Percentiles rank a stretch among this genome's conserved stretches.
These are phyloP conservation scores for Sphaerulina populicola DNA, from an alignment of 2,329 filamentous ascomycete species.

Conservation along the genomic window DNA sequence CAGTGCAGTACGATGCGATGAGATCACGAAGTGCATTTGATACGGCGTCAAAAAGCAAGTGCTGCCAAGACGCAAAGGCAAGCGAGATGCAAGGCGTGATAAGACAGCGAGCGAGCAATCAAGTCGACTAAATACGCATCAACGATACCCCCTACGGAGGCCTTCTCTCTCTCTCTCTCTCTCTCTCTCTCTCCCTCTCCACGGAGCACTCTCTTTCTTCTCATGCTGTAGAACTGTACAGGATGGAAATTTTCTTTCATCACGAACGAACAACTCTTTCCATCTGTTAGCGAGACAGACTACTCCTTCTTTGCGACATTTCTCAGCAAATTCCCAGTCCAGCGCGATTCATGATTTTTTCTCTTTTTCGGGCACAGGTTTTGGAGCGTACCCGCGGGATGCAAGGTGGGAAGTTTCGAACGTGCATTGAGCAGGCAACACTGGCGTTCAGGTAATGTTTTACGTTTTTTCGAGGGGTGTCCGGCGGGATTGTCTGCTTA, in stretches of 20 bases:
- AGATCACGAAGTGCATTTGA: conserved; percentile 16
- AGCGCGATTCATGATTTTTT: no score
- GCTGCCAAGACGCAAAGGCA: conserved; percentile 11
- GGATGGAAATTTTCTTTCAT: neutral
- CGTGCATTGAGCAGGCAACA: no score
- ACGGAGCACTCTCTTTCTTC: neutral
- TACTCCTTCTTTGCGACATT: no score
- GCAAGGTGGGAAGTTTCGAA: no score
- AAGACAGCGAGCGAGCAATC: neutral
- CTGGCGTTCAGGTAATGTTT: no score
- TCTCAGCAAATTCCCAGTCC: no score
- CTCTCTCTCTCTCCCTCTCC: neutral
- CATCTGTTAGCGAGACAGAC: neutral
- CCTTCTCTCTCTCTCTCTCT: neutral
- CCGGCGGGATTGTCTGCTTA: no score
- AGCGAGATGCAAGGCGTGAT: conserved; percentile 10
- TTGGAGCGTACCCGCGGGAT: no score
- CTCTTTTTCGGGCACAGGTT: no score
- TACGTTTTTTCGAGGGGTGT: no score
- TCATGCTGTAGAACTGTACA: conserved; percentile 14
- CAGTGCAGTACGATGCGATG: conserved; percentile 8
- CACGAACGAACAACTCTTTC: conserved; percentile 1
- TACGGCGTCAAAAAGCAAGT: conserved; percentile 17
- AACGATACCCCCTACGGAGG: conserved; percentile 8
- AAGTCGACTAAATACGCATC: neutral